Conservation (phyloP, 176 grass and related monocot genomes). For the Melocanna baccifera region DNA sequence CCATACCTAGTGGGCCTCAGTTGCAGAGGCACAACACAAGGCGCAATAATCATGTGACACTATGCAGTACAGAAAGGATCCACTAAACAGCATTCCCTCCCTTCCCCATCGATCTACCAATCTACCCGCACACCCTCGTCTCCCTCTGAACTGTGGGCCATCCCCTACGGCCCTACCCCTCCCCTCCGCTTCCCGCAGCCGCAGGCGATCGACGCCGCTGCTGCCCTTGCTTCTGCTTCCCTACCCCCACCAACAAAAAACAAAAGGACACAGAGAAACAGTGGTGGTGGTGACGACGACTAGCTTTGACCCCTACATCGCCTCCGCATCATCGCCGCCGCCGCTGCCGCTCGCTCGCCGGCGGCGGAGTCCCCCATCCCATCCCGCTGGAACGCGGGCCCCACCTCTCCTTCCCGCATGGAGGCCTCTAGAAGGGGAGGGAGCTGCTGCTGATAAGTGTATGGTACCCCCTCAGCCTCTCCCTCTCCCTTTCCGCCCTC, state of each 20-base stretch:
- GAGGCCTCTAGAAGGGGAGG: not conserved
- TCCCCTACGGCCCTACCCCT: too few species aligned
- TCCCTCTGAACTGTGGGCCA: conserved; percentile 12
- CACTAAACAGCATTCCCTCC: too few species aligned
- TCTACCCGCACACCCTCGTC: too few species aligned
- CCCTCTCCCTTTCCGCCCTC: not conserved
- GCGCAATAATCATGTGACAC: too few species aligned
- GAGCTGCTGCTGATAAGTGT: conserved; percentile 2
- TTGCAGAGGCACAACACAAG: too few species aligned
- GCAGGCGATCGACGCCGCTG: not conserved
- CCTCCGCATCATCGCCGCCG: not conserved
- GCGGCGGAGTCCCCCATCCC: not conserved
- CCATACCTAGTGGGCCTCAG: too few species aligned
- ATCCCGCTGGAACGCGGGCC: not conserved
- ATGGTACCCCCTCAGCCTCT: not conserved
- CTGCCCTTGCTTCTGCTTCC: not conserved
- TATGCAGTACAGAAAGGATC: too few species aligned
- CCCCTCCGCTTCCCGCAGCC: not conserved
- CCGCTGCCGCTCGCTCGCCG: not conserved
- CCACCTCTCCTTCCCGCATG: not conserved
- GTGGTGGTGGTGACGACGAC: not conserved
- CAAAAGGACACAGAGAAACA: not conserved
- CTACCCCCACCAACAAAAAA: not conserved
- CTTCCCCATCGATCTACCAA: too few species aligned
- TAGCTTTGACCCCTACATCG: not conserved